Percentiles rank a stretch among this genome's conserved stretches.
Conservation (phyloP, 1,139 yeast genomes). For the Petasospora fabianii region DNA sequence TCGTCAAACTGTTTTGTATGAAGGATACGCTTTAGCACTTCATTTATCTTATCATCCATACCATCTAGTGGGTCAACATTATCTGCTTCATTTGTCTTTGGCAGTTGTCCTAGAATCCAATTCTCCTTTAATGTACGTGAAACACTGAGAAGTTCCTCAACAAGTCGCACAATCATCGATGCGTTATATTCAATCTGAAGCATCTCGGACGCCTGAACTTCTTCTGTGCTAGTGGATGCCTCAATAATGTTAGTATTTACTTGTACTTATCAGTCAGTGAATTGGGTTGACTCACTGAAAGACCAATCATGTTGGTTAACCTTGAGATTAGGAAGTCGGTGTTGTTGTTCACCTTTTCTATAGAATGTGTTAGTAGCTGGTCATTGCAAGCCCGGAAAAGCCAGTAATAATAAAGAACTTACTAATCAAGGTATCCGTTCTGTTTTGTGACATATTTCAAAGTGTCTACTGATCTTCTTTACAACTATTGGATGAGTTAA, state of each 20-base stretch:
- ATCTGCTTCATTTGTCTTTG: slow-evolving; percentile 21
- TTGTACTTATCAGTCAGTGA: no score
- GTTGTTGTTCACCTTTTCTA: slow-evolving; percentile 32
- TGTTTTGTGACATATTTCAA: slow-evolving; percentile 25
- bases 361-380: slow-evolving; percentile 1
- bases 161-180: slow-evolving; percentile 45
- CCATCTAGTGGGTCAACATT: slow-evolving; percentile 9
- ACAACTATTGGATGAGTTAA: no score
- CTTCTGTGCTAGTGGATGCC: slow-evolving; percentile 35
- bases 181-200: slow-evolving; percentile 55
- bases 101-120: slow-evolving; percentile 47
- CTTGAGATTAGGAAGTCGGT: slow-evolving; percentile 32
- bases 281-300: slow-evolving; percentile 23
- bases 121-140: slow-evolving; percentile 50
- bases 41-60: slow-evolving; percentile 12
- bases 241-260: background rate
- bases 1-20: slow-evolving; percentile 9
- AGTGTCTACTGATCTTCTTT: no score
- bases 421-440: slow-evolving; percentile 28
- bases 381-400: no score
- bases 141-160: slow-evolving; percentile 50
- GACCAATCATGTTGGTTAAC: slow-evolving; percentile 31
- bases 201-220: slow-evolving; percentile 51
- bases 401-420: slow-evolving; percentile 8
- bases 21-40: slow-evolving; percentile 11